phyloP scores from a whole-genome alignment of 768 basidiomycete species.

The Sarcodon sp. region DNA sequence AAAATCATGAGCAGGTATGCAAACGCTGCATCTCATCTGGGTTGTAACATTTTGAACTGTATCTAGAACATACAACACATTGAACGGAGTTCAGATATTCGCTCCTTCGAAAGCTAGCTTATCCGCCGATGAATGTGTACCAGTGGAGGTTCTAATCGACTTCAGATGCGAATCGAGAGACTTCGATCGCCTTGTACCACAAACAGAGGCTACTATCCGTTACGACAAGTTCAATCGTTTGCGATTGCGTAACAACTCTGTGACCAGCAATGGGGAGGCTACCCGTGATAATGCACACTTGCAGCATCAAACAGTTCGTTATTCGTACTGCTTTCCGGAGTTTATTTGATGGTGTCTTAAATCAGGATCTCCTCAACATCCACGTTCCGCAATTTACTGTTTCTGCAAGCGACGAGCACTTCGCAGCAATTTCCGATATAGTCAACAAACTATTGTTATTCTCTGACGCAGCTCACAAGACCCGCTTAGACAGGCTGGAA shows the following conservation, averaged over 20 bases:
- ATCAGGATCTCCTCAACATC: constrained; percentile 69
- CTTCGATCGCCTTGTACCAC: constrained; percentile 85
- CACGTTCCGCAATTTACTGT: constrained; percentile 82
- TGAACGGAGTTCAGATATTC: constrained; percentile 82
- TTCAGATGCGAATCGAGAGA: constrained; percentile 66
- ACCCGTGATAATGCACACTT: constrained; percentile 33
- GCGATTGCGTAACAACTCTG: constrained; percentile 58
- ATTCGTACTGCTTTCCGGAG: neutral
- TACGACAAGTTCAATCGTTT: constrained; percentile 95
- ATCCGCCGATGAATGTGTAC: constrained; percentile 48
- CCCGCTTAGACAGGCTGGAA: constrained; percentile 66
- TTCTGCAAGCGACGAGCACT: constrained; percentile 72
- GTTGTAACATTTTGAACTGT: neutral
- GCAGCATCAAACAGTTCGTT: constrained; percentile 47
- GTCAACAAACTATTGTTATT: constrained; percentile 84
- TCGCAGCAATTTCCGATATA: constrained; percentile 74
- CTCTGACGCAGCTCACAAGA: constrained; percentile 75
- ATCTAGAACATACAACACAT: constrained; percentile 59
- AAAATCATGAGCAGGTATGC: constrained; percentile 74
- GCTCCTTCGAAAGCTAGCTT: constrained; percentile 40
- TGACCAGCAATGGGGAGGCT: constrained; percentile 20
- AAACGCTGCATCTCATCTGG: neutral
- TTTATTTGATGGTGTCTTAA: neutral
- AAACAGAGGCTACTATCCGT: constrained; percentile 73
- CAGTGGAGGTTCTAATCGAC: constrained; percentile 87